Evolutionary conservation across 1,284 basidiomycete species (phyloP), one percentile per base, ranked within the genome.

Genomic region (Tranzscheliella williamsii): DNA sequence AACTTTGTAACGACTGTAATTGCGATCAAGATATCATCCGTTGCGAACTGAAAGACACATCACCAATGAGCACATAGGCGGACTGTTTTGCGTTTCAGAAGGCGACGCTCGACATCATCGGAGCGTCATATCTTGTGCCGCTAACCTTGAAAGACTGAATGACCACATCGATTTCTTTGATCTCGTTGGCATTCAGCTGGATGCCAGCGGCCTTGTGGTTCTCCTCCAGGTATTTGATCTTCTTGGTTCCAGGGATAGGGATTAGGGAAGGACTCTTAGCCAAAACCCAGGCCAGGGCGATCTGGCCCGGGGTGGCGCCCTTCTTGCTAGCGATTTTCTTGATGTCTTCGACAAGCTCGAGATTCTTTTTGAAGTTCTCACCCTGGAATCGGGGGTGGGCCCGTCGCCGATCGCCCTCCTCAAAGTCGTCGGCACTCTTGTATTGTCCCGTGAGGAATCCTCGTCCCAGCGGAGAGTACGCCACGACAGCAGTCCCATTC

Each of bases 381-480:
- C 51, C 52, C 32, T 43, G 24, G 41, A 63, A 72, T 29, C 70
- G 60, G 3, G 55, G 55, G 32, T 66, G 70, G 50, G 30, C 18
- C 4, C 52, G 44, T 3, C 70, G 46, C 48, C 57, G 70, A 34
- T 72, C 70, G 32, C 24, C 47, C 18, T 63, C 40, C 16, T 55
- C 51, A 15, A 66, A 54, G 24, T 70, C 61, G 0, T 56, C 51
- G 16, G 42, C 26, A 3, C 33, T 40, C 17, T 54, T 55, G 48
- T 63, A 58, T 17, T 35, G 22, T n/a, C 68, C 66, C 2, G 65
- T 67, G n/a, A 70, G 32, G 43, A 68, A 62, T 11, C 65, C 67
- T 0, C 67, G 31, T 0, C 69, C 69, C 3, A 72, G 35, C 2
- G 69, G 69, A 2, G 24, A 33, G 43, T 76, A 77, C 9, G 66